phyloP scores from a whole-genome alignment of 139 green algal genomes.

The Asterochloris sp. region DNA sequence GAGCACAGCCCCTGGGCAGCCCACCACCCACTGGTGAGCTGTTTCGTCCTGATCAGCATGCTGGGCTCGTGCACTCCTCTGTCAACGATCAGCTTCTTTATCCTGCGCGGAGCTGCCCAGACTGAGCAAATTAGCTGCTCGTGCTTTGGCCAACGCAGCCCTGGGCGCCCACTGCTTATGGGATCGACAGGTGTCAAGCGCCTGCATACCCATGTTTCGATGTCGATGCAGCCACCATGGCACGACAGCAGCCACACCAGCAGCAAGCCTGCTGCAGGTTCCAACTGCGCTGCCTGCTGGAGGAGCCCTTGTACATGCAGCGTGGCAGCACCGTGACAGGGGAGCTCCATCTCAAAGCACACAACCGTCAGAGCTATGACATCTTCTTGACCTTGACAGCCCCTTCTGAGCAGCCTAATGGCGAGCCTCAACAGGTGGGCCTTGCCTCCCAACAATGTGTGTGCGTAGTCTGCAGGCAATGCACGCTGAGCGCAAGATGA shows the following conservation, averaged over 20 bases:
- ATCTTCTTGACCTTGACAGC: slow-evolving; percentile 60
- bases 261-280: slow-evolving; percentile 45
- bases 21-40: slow-evolving; percentile 89
- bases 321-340: slow-evolving; percentile 49
- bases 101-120: too few relatives aligned
- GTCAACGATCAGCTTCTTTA: too few relatives aligned
- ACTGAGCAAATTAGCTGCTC: too few relatives aligned
- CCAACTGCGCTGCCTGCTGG: slow-evolving; percentile 81
- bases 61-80: neutral
- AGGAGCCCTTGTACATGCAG: slow-evolving; percentile 52
- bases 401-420: slow-evolving; percentile 37
- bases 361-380: slow-evolving; percentile 79
- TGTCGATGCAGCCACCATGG: too few relatives aligned
- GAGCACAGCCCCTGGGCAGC: slow-evolving; percentile 85
- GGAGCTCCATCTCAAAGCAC: slow-evolving; percentile 57
- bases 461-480: neutral
- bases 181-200: neutral
- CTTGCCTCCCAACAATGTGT: neutral
- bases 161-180: too few relatives aligned
- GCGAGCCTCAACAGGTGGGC: slow-evolving; percentile 35
- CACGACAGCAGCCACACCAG: too few relatives aligned
- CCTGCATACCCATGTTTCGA: neutral
- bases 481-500: neutral
- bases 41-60: neutral
- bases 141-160: too few relatives aligned